Evolutionary conservation across 2,329 filamentous ascomycete species (phyloP).

Genomic region (Colletotrichum eremochloae): DNA sequence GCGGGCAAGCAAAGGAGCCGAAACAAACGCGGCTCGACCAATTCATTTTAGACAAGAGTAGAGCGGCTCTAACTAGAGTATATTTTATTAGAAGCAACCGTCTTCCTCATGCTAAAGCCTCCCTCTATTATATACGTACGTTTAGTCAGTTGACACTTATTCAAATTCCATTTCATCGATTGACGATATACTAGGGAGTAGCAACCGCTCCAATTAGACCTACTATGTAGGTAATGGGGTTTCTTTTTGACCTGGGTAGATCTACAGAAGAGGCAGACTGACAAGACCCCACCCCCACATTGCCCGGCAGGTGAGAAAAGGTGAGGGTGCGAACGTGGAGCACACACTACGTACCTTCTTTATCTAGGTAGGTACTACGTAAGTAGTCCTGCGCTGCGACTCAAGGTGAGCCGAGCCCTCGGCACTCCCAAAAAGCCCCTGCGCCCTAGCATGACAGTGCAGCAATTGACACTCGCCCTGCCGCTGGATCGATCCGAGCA

Average conservation of each 20-base stretch:
- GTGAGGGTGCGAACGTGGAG: not conserved
- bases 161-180: not conserved
- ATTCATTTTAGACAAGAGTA: not conserved
- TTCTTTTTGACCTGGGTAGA: not conserved
- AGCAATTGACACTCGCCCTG: slow-evolving; percentile 28
- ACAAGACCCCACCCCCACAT: not conserved
- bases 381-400: slow-evolving; percentile 1
- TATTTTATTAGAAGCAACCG: not conserved
- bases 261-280: not conserved
- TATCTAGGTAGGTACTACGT: not conserved
- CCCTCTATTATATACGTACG: not conserved
- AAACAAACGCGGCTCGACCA: slow-evolving; percentile 4
- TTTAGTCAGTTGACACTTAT: not conserved
- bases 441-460: slow-evolving; percentile 28
- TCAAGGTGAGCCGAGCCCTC: slow-evolving; percentile 7
- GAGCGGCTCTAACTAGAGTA: not conserved
- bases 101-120: not conserved
- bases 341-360: not conserved
- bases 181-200: not conserved
- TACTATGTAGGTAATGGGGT: not conserved
- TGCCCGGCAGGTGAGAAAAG: slow-evolving; percentile 7
- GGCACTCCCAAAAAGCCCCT: slow-evolving; percentile 15
- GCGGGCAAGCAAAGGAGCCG: not conserved
- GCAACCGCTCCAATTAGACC: not conserved
- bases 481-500: slow-evolving; percentile 34